Conservation (phyloP, 2,329 filamentous ascomycete species). For the Hirsutella rhossiliensis region DNA sequence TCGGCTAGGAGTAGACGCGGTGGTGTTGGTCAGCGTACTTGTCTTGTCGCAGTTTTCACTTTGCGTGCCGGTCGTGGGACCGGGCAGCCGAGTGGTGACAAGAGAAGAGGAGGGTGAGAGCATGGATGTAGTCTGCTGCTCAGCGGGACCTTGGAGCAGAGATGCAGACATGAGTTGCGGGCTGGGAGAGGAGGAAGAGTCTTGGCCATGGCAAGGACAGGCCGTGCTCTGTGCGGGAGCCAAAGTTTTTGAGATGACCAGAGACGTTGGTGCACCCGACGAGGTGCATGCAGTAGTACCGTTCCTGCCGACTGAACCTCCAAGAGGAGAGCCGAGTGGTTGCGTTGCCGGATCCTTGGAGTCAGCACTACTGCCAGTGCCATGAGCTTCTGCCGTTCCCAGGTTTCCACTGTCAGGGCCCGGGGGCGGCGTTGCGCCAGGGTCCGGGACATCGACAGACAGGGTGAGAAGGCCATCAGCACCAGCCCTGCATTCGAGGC, state of each 20-base stretch:
- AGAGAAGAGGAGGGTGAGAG: neutral
- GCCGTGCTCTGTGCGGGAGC: neutral
- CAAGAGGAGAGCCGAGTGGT: neutral
- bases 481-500: slow-evolving; percentile 16
- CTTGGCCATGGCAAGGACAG: neutral
- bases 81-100: neutral
- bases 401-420: neutral
- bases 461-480: slow-evolving; percentile 19
- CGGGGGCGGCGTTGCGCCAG: slow-evolving; percentile 3
- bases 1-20: neutral
- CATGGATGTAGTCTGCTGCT: neutral
- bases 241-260: neutral
- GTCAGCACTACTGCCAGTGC: neutral
- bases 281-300: neutral
- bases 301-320: neutral
- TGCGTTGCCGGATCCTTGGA: neutral
- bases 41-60: slow-evolving; percentile 1
- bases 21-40: neutral
- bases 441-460: slow-evolving; percentile 9
- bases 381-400: neutral
- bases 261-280: neutral
- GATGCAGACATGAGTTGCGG: neutral
- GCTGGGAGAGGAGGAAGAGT: neutral
- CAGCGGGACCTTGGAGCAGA: neutral
- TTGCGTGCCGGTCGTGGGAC: neutral